Evolutionary conservation across 2,329 filamentous ascomycete genomes (phyloP).

Genomic region (Scedosporium apiospermum): DNA sequence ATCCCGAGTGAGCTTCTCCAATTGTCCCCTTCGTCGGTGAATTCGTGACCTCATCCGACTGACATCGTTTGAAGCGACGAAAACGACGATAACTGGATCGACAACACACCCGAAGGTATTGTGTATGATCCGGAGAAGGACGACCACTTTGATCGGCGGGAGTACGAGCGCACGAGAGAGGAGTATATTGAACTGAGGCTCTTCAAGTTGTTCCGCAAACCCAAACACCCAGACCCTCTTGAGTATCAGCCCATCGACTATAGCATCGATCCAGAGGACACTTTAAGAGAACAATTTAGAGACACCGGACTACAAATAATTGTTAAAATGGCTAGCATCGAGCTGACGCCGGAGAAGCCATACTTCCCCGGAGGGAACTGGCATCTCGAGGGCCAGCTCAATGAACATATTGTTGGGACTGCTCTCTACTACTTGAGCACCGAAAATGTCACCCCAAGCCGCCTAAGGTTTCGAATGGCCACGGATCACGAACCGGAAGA

Average conservation of each 20-base stretch:
- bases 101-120: constrained; percentile 14
- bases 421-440: constrained; percentile 15
- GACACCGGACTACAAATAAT: constrained; percentile 48
- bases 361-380: constrained; percentile 34
- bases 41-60: neutral
- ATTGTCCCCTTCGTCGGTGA: neutral
- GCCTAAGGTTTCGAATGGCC: constrained; percentile 13
- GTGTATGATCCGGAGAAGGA: constrained; percentile 15
- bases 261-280: constrained; percentile 5
- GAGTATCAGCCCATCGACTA: constrained; percentile 11
- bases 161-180: constrained; percentile 8
- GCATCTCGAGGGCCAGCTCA: constrained; percentile 33
- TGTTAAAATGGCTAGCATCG: constrained; percentile 50
- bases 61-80: constrained; percentile 8
- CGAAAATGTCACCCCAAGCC: constrained; percentile 26
- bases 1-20: neutral
- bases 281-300: constrained; percentile 15
- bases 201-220: constrained; percentile 7
- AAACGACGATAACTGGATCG: constrained; percentile 11
- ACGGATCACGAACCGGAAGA: constrained; percentile 2
- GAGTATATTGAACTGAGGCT: constrained; percentile 13
- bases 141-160: neutral
- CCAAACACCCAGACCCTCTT: constrained; percentile 13
- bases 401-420: constrained; percentile 20
- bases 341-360: constrained; percentile 45